Evolutionary conservation across 177 flowering plant genomes (phyloP).

Genomic region (Vitis hybrid): DNA sequence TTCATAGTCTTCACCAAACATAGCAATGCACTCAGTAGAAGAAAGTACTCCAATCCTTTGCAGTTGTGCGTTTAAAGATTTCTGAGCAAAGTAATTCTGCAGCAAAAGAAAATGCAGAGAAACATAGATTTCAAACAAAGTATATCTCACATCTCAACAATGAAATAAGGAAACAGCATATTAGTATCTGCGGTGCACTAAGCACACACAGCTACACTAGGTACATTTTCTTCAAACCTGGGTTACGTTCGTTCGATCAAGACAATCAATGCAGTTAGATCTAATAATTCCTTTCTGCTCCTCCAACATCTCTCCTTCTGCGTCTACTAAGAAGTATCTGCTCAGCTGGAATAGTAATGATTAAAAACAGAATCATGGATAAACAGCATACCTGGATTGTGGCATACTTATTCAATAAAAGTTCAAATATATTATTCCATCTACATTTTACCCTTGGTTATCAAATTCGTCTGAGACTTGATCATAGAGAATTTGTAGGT

Average conservation of each 20-base stretch:
- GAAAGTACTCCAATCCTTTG: conserved; percentile 62
- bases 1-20: conserved; percentile 54
- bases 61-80: conserved; percentile 63
- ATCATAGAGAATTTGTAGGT: conserved; percentile 66
- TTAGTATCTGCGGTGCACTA: background rate
- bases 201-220: background rate
- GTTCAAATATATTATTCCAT: background rate
- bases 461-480: conserved; percentile 67
- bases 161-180: background rate
- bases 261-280: conserved; percentile 92
- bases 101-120: background rate
- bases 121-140: background rate
- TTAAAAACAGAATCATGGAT: conserved; percentile 47
- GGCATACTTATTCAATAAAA: conserved; percentile 8
- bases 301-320: conserved; percentile 53
- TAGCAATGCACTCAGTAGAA: conserved; percentile 55
- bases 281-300: conserved; percentile 86
- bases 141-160: background rate
- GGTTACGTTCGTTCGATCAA: conserved; percentile 96
- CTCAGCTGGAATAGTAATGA: conserved; percentile 71
- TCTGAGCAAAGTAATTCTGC: conserved; percentile 75
- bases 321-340: conserved; percentile 83
- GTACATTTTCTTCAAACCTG: conserved; percentile 53
- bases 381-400: conserved; percentile 27
- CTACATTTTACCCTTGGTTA: conserved; percentile 73